Conservation (phyloP, 2,329 filamentous ascomycete genomes). For the Penicillium sp. region DNA sequence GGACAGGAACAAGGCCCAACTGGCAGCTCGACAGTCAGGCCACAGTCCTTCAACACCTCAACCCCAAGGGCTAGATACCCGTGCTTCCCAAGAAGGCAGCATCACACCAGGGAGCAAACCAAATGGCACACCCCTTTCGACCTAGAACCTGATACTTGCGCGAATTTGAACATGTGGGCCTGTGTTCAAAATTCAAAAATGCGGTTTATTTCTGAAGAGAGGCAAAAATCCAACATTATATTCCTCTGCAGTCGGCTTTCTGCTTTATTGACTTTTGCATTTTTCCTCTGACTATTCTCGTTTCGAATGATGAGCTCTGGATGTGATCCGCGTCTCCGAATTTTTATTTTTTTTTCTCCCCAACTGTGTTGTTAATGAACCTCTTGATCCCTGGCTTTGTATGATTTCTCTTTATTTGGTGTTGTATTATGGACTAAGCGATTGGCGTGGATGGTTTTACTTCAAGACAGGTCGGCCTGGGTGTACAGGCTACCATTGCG, state of each 20-base stretch:
- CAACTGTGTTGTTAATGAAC: constrained; percentile 23
- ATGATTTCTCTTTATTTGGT: constrained; percentile 16
- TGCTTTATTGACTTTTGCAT: not conserved
- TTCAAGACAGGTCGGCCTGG: constrained; percentile 21
- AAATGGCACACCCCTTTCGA: constrained; percentile 33
- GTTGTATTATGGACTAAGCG: constrained; percentile 22
- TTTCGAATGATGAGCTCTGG: not conserved
- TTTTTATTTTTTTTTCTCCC: constrained; percentile 9
- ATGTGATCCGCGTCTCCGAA: not conserved
- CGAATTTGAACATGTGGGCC: not conserved
- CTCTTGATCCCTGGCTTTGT: constrained; percentile 17
- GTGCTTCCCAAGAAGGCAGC: constrained; percentile 37
- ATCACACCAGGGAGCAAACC: constrained; percentile 35
- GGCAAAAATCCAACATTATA: not conserved
- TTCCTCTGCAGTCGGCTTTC: constrained; percentile 1
- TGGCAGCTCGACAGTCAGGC: constrained; percentile 33
- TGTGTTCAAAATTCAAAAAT: constrained; percentile 6
- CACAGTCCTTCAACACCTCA: constrained; percentile 39
- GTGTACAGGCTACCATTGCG: constrained; percentile 16
- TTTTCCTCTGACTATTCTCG: not conserved
- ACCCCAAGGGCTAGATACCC: constrained; percentile 26
- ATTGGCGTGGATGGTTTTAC: constrained; percentile 28
- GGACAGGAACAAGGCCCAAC: constrained; percentile 41
- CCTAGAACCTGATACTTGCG: constrained; percentile 11
- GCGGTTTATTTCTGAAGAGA: not conserved